phyloP scores from a whole-genome alignment of 352 stramenopile species.

The Globisporangium lucens region DNA sequence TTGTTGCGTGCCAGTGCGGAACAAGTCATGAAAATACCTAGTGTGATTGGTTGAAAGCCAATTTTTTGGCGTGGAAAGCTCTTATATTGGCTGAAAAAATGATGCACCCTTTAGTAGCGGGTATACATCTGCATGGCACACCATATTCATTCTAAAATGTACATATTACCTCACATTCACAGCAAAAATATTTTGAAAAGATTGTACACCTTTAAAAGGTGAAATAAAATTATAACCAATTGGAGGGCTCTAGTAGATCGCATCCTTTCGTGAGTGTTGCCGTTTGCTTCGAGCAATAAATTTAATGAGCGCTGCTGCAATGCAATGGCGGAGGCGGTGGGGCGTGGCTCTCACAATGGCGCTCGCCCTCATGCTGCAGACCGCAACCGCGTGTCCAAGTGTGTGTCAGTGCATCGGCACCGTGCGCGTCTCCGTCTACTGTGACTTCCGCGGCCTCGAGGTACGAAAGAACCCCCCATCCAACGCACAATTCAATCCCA shows the following conservation, averaged over 20 bases:
- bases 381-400: slow-evolving; percentile 27
- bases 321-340: background rate
- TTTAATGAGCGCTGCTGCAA: background rate
- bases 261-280: background rate
- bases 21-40: background rate
- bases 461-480: slow-evolving; percentile 21
- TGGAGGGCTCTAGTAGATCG: background rate
- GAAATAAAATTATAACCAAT: background rate
- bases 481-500: background rate
- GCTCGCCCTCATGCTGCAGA: background rate
- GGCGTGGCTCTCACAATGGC: background rate
- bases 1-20: background rate
- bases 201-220: background rate
- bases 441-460: slow-evolving; percentile 64
- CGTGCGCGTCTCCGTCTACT: slow-evolving; percentile 69
- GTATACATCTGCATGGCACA: background rate
- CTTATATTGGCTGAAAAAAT: background rate
- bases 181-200: background rate
- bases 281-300: background rate
- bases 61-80: background rate
- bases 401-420: slow-evolving; percentile 65
- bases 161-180: no score
- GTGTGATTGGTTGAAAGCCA: background rate
- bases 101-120: background rate
- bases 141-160: background rate